Evolutionary conservation across 2,329 filamentous ascomycete genomes (phyloP).

Genomic region (Coleophoma crateriformis): DNA sequence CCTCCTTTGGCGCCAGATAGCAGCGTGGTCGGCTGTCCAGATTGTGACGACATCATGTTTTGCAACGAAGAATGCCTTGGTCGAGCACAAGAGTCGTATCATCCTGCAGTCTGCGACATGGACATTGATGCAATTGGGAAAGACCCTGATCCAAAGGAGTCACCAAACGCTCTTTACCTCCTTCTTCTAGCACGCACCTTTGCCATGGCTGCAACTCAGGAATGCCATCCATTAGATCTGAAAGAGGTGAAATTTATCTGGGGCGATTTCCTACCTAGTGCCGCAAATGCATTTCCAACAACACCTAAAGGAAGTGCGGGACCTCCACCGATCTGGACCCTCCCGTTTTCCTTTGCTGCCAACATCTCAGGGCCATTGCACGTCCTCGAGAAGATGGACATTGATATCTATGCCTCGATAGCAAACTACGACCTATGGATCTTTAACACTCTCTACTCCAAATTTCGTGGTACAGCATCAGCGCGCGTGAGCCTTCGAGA

Average conservation of each 20-base stretch:
- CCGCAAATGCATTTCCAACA: slow-evolving; percentile 46
- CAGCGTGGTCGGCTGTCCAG: slow-evolving; percentile 48
- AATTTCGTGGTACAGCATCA: slow-evolving; percentile 89
- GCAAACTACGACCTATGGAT: slow-evolving; percentile 69
- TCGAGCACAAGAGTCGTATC: slow-evolving; percentile 53
- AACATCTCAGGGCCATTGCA: slow-evolving; percentile 72
- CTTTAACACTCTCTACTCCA: slow-evolving; percentile 85
- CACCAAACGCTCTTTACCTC: slow-evolving; percentile 57
- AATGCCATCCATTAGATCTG: slow-evolving; percentile 57
- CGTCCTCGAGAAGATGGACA: slow-evolving; percentile 77
- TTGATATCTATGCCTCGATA: slow-evolving; percentile 63
- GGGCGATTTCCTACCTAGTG: slow-evolving; percentile 56
- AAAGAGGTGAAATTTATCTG: slow-evolving; percentile 63
- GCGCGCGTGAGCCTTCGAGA: slow-evolving; percentile 72
- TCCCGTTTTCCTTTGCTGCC: slow-evolving; percentile 73
- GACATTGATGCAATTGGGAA: slow-evolving; percentile 62
- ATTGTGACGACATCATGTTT: slow-evolving; percentile 62
- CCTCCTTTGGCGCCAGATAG: slow-evolving; percentile 48
- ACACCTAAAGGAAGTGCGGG: slow-evolving; percentile 40
- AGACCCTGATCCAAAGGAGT: slow-evolving; percentile 53
- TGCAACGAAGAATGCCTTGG: slow-evolving; percentile 55
- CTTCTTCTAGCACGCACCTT: slow-evolving; percentile 56
- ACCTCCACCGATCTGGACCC: slow-evolving; percentile 57
- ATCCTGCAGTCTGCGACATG: slow-evolving; percentile 60
- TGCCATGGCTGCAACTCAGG: slow-evolving; percentile 58